Base-by-base conservation (phyloP, 495 filamentous ascomycete genomes). In the Annulohypoxylon bovei region DNA sequence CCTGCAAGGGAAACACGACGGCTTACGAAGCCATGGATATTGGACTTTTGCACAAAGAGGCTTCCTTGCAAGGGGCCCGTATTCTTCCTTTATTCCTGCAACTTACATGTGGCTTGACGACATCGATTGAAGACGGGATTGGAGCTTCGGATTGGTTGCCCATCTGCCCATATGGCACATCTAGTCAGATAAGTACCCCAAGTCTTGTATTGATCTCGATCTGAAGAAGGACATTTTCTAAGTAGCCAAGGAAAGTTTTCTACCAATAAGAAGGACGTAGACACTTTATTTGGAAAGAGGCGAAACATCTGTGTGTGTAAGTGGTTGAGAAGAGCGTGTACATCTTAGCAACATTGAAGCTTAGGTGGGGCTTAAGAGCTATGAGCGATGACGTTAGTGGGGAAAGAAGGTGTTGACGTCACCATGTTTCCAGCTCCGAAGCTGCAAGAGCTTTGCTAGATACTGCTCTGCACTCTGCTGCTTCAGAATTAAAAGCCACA, bases 341-440 rank as follows among this genome's bases (percentile, higher is more conserved):
- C 12, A 42, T 33, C 47, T 49, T 11, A 47, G 39, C 9, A 9
- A 23, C n/a, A 39, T 3, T 3, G 1, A 18, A 53, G 55, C 47
- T 56, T 42, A 65, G 28, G 60, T 57, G 67, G 60, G 23, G 55
- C 53, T 28, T 42, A 50, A 27, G 50, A 49, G 32, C n/a, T 49
- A 64, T 50, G 18, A 11, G 30, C 52, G 70, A 73, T 73, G 70
- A 73, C 70, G 70, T 73, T 62, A 56, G 70, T 62, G 70, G 70
- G 66, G 65, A 66, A 23, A 59, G 49, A 50, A 46, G 25, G 12
- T 56, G 14, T 65, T 60, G 65, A 73, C 70, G 70, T 73, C 70
- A 73, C 55, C 46, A 25, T 55, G 11, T 58, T 49, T 22, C 30
- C 18, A 54, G 27, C 18, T 53, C 59, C n/a, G 37, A 59, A 50